Percentiles rank a stretch among this genome's conserved stretches.
Conservation (phyloP, 306 rosid species). For the Mimosa pudica region DNA sequence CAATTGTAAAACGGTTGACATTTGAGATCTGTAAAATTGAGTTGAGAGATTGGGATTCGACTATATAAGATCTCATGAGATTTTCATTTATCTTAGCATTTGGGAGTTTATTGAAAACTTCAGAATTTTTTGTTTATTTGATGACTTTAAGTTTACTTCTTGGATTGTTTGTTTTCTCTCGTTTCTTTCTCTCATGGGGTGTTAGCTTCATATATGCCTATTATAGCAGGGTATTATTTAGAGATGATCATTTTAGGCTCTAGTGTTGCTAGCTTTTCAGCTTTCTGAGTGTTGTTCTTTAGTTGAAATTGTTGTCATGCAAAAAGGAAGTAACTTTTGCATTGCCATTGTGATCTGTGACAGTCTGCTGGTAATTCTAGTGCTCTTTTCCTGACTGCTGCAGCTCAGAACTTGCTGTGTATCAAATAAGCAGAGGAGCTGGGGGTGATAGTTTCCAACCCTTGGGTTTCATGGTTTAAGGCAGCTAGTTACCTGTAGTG, state of each 20-base stretch:
- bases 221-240: not conserved
- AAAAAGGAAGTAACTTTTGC: constrained; percentile 44
- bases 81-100: constrained; percentile 4
- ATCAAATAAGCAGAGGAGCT: constrained; percentile 84
- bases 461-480: constrained; percentile 94
- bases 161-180: not conserved
- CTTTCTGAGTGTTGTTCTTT: constrained; percentile 11
- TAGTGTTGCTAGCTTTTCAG: constrained; percentile 21
- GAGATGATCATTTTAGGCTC: not conserved
- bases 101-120: constrained; percentile 8
- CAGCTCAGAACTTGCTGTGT: constrained; percentile 94
- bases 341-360: constrained; percentile 49
- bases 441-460: constrained; percentile 72
- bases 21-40: not conserved
- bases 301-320: constrained; percentile 24
- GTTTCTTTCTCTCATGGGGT: not conserved
- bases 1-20: not conserved
- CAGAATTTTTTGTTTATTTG: not conserved
- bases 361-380: constrained; percentile 95
- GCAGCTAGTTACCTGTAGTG: constrained; percentile 86
- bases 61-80: not conserved
- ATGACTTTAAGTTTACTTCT: not conserved
- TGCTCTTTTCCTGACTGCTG: constrained; percentile 99
- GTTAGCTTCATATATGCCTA: constrained; percentile 11
- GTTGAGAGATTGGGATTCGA: not conserved